These are phyloP conservation scores for Fagus sylvatica DNA, from an alignment of 306 rosid genomes.

Conservation along the genomic window DNA sequence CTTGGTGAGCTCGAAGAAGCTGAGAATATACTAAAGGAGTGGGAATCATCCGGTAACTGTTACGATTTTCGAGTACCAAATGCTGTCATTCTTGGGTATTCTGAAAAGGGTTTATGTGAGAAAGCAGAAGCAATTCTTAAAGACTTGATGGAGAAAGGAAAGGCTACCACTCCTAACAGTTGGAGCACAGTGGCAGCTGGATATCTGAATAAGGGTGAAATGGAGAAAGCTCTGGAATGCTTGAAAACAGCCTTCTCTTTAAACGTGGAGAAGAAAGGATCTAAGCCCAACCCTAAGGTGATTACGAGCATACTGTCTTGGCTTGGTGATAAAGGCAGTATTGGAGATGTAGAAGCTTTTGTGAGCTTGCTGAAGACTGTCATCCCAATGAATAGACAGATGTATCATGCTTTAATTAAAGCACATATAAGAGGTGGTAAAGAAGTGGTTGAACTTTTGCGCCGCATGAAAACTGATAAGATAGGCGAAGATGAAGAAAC, in stretches of 20 bases:
- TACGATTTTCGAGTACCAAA: slow-evolving; percentile 70
- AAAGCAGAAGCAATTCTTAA: slow-evolving; percentile 67
- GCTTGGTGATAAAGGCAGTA: slow-evolving; percentile 63
- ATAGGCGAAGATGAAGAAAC: slow-evolving; percentile 48
- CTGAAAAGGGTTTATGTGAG: slow-evolving; percentile 49
- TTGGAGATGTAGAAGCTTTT: slow-evolving; percentile 60
- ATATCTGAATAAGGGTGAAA: slow-evolving; percentile 50
- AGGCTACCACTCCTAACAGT: slow-evolving; percentile 49
- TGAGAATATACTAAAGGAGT: slow-evolving; percentile 60
- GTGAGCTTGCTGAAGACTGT: slow-evolving; percentile 42
- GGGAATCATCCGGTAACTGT: slow-evolving; percentile 77
- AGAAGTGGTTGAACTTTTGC: slow-evolving; percentile 46
- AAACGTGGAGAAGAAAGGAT: slow-evolving; percentile 36
- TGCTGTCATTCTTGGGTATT: slow-evolving; percentile 48
- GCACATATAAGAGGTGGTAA: slow-evolving; percentile 51
- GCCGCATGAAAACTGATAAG: slow-evolving; percentile 53
- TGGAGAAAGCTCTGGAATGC: slow-evolving; percentile 55
- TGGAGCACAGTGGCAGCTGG: slow-evolving; percentile 64
- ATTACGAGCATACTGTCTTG: slow-evolving; percentile 40
- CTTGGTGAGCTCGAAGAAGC: slow-evolving; percentile 73
- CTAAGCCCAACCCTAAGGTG: slow-evolving; percentile 56
- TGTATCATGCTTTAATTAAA: slow-evolving; percentile 61
- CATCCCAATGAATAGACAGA: slow-evolving; percentile 38
- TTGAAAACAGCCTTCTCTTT: slow-evolving; percentile 52
- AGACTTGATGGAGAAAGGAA: slow-evolving; percentile 55